These are phyloP conservation scores for Huntiella omanensis DNA, from an alignment of 2,329 filamentous ascomycete species.

Conservation along the genomic window DNA sequence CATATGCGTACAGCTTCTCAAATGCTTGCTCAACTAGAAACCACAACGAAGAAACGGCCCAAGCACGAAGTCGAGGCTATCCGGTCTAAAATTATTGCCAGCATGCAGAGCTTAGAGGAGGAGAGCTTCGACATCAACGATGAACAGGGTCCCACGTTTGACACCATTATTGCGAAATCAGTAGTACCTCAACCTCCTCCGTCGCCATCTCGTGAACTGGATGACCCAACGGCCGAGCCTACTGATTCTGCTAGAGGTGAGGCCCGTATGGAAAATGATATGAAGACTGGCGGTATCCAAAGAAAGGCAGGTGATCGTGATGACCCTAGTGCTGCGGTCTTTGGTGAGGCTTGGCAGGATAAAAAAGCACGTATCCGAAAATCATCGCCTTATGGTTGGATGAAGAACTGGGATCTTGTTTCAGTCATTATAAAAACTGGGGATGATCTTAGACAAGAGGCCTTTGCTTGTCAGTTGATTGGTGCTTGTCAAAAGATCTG, in stretches of 20 bases:
- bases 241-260: conserved; percentile 42
- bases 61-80: conserved; percentile 68
- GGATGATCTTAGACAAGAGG: conserved; percentile 65
- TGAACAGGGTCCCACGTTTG: conserved; percentile 54
- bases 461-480: conserved; percentile 73
- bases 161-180: conserved; percentile 61
- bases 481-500: conserved; percentile 67
- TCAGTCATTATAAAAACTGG: conserved; percentile 81
- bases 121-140: conserved; percentile 67
- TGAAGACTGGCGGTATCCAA: conserved; percentile 69
- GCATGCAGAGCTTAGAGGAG: conserved; percentile 75
- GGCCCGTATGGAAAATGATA: conserved; percentile 75
- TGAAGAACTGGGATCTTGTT: conserved; percentile 77
- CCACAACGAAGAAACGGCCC: conserved; percentile 62
- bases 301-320: conserved; percentile 58
- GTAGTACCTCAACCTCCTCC: conserved; percentile 29
- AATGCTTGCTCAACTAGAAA: conserved; percentile 69
- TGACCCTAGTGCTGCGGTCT: conserved; percentile 69
- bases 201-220: conserved; percentile 3
- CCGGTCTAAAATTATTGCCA: conserved; percentile 70
- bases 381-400: conserved; percentile 70
- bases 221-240: conserved; percentile 16
- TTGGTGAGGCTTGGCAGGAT: conserved; percentile 69
- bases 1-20: conserved; percentile 78
- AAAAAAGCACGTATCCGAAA: conserved; percentile 72